Base-by-base conservation (phyloP, 2,329 filamentous ascomycete species). In the Zymoseptoria brevis region DNA sequence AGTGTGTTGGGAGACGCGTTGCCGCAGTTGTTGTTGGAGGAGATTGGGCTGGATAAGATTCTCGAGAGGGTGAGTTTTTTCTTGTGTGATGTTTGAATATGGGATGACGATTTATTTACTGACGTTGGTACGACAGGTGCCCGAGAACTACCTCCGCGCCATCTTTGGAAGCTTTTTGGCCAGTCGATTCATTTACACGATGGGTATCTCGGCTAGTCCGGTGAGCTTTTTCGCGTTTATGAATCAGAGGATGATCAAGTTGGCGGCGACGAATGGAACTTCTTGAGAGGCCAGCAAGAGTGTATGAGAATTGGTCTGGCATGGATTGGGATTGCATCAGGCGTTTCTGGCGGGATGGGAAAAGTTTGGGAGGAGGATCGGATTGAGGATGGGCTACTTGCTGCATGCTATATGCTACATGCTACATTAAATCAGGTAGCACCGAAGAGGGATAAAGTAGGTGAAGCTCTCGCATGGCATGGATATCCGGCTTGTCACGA, bases 141-240 rank as follows among this genome's bases (percentile, higher is more conserved):
- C 94, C 0, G 90, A 96, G 62, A 87, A 86, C 67, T 99, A 99
- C 73, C 83, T 99, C 63, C 85, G 91, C 66, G 88, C 92, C 65
- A 97, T 99, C 73, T 99, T 99, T 72, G 94, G 94, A 67, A 95
- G 89, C 53, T 96, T 93, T 77, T 81, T 99, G 66, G 93, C 94
- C 54, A 95, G 89, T 71, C 88, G 94, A 50, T 99, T 99, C 74
- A 90, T 99, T 49, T 99, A 99, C 75, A 86, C 96, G 74, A 94
- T 93, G 73, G 94, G 94, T 70, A 92, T 91, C 73, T 87, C 84
- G 66, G 92, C 94, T 4, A 94, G 88, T 79, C 93, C 96, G 71
- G 97, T 99, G 79, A 91, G 93, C 48, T 99, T 99, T 81, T 99
- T 96, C 76, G 90, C 96, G 74, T 99, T 97, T 68, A 80, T 80